Evolutionary conservation across 2,329 filamentous ascomycete genomes (phyloP), one percentile per base, ranked within the genome.

Genomic region (Periconia macrospinosa): DNA sequence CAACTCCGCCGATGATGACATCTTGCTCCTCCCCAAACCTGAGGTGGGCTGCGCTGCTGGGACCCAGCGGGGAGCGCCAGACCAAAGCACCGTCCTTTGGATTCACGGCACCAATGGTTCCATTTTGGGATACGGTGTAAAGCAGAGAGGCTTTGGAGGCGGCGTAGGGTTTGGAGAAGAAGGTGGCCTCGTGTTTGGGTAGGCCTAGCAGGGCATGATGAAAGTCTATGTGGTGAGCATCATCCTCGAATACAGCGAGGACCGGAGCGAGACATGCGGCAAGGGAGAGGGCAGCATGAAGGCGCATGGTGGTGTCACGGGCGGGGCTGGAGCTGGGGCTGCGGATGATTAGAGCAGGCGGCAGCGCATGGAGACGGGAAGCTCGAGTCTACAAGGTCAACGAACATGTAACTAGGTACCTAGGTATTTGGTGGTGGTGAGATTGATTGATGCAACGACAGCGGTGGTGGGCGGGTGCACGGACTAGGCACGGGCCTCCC

Each of bases 181-280:
- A 95, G 63, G 93, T 97, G 56, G 91, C 90, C 58, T 90, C 85
- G 71, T 85, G 80, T 72, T 89, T 88, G 50, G 94, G 92, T 37
- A 90, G 78, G 68, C 94, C 94, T 67, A 99, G 80, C 46, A 97
- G 86, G 60, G 90, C 86, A 78, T 96, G 87, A 77, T 97, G 93
- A 78, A 92, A 97, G 77, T 99, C 94, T 73, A 95, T 85, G 66
- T 91, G 84, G 78, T 87, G 92, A 62, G 95, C 92, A 75, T 99
- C 93, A 71, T 99, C 94, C 63, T 84, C 82, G 78, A 92, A 96
- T 55, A 97, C 86, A 60, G 92, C 90, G 68, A 76, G 71, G 48
- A 84, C 78, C 69, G 80, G 68, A 64, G 79, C 78, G 66, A 86
- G 72, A 53, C 71, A 70, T 57, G 72, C 71, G 66, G 68, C 66